Evolutionary conservation across 2,329 filamentous ascomycete species (phyloP), one percentile per base, ranked within the genome.

Genomic region (Penicillium sp.): DNA sequence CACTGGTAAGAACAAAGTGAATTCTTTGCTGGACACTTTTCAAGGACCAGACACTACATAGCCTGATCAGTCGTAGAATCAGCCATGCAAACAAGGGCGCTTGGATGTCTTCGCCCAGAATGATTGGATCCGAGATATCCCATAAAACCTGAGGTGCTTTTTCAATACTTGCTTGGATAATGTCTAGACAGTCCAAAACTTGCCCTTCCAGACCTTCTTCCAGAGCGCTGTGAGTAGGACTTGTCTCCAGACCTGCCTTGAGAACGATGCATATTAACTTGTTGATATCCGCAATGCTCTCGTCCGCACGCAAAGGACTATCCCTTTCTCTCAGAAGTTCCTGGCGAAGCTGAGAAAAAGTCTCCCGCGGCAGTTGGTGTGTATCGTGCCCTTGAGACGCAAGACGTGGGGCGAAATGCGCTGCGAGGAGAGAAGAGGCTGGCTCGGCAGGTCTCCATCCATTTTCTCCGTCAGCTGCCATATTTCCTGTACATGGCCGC

Each of bases 191-290:
- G 55, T 87, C 82, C 23, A 76, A 64, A 6, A 67, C 51, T 39
- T 69, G 66, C 4, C 56, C 55, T 39, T 64, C 53, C 18, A 57
- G 45, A 36, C 62, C 65, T 35, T 50, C 48, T 75, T 66, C 28
- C 80, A 64, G 39, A 84, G 2, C 79, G 80, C 51, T 88, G 78
- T 52, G 87, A 77, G 56, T 77, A 37, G 35, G 35, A 25, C 42
- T 56, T 26, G 55, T 51, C 50, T 88, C 84, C 9, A 95, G 70
- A 14, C 87, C 84, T 41, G 86, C 84, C 56, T 85, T 82, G 33
- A 83, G 74, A 51, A 92, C 84, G 45, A 95, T 84, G 56, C 85
- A 88, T 35, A 95, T 81, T 33, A 95, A 75, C 64, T 88, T 84
- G 54, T 88, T 83, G 51, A 93, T 90, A 59, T 93, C 81, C 34